Evolutionary conservation across 148 eudicot genomes (phyloP), one percentile per base, ranked within the genome.

Genomic region (Linanthus parryae): DNA sequence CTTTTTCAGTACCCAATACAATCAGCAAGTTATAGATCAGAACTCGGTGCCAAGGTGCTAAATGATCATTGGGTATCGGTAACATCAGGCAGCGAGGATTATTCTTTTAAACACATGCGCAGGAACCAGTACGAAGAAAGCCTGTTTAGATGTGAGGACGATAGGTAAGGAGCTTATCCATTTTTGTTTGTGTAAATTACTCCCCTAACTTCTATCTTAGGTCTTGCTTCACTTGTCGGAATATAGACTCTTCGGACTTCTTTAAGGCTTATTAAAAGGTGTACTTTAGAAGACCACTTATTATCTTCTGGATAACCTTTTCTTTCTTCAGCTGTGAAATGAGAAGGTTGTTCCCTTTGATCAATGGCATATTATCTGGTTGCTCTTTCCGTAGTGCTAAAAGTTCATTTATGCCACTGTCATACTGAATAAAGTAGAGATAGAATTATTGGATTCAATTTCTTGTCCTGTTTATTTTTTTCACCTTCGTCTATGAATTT

Each of bases 41-140:
- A 79, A 54, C 74, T 84, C 46, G 99, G 91, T 63, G 85, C 85
- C 24, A 78, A 84, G 54, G 91, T 92, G 37, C 58, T 92, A 57
- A 92, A 92, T 78, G 96, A 92, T 63, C 47, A 65, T 65, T 92
- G 99, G 99, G 99, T 92, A 14, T 92, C 99, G 72, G 99, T 92
- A 61, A 92, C 99, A 37, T 92, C 99, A 17, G 99, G 96, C 54
- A 94, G 96, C 78, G 96, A 88, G 71, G 99, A 92, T 59, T 84
- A 88, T 77, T 88, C 96, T 22, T 92, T 92, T 56, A 92, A 87
- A 64, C 99, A 92, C 74, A 92, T 92, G 99, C 96, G 99, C 57
- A 74, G 96, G 72, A 92, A 92, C 72, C 99, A 92, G 63, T 87
- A 84, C 52, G 99, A 92, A 69, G 99, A 88, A 72, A 92, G 99